phyloP scores from a whole-genome alignment of 176 grass and related monocot species.

The Areca catechu region DNA sequence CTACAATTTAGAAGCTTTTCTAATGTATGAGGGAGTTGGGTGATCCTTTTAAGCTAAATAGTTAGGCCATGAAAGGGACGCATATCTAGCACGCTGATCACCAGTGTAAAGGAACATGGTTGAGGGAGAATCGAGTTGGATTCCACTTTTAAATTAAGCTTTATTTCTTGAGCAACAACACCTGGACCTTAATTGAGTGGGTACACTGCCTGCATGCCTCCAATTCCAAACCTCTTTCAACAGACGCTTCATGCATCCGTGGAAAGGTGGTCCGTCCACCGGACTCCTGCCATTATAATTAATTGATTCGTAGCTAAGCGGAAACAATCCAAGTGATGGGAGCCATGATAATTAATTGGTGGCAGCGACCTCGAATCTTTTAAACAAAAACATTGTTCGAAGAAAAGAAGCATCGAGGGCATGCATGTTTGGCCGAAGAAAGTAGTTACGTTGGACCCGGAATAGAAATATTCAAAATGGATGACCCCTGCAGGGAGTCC shows the following conservation, averaged over 20 bases:
- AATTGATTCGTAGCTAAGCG: too few species aligned
- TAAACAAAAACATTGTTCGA: too few species aligned
- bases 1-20: background rate
- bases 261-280: conserved; percentile 2
- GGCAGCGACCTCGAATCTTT: too few species aligned
- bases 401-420: too few species aligned
- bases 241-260: conserved; percentile 1
- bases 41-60: background rate
- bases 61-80: conserved; percentile 8
- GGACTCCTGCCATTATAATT: background rate
- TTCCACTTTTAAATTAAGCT: conserved; percentile 1
- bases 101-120: background rate
- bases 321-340: too few species aligned
- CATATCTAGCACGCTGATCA: background rate
- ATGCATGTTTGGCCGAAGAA: too few species aligned
- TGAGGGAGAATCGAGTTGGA: conserved; percentile 3
- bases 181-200: background rate
- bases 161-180: background rate
- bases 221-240: background rate
- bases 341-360: too few species aligned
- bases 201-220: background rate
- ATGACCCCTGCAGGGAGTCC: too few species aligned
- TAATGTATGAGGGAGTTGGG: background rate
- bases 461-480: too few species aligned
- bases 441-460: too few species aligned